phyloP scores from a whole-genome alignment of 2,329 filamentous ascomycete genomes.

The Metarhizium sp. region DNA sequence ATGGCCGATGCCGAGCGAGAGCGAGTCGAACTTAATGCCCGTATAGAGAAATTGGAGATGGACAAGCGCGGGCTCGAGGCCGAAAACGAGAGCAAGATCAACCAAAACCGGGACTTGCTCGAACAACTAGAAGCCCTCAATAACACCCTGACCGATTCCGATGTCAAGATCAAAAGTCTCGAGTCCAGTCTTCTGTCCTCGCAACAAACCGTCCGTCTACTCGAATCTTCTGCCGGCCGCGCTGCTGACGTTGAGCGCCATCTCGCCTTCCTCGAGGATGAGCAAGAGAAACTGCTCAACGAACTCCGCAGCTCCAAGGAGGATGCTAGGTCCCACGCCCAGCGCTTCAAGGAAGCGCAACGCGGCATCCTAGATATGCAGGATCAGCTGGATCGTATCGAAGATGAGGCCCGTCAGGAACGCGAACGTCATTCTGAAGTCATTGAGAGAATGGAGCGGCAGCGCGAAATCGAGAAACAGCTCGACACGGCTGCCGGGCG shows the following conservation, averaged over 20 bases:
- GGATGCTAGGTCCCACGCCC: slow-evolving; percentile 68
- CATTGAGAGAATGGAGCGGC: slow-evolving; percentile 72
- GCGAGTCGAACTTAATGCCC: slow-evolving; percentile 59
- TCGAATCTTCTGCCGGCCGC: slow-evolving; percentile 64
- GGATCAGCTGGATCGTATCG: slow-evolving; percentile 81
- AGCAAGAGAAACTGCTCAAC: slow-evolving; percentile 65
- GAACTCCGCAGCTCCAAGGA: slow-evolving; percentile 58
- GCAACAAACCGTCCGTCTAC: slow-evolving; percentile 63
- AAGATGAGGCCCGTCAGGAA: slow-evolving; percentile 73
- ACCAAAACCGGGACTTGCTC: slow-evolving; percentile 73
- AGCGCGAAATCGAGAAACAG: slow-evolving; percentile 73
- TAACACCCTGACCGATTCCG: slow-evolving; percentile 66
- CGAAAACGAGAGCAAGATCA: slow-evolving; percentile 66
- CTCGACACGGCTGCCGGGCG: slow-evolving; percentile 70
- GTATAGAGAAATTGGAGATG: slow-evolving; percentile 66
- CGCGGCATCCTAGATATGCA: slow-evolving; percentile 68
- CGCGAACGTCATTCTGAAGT: slow-evolving; percentile 73
- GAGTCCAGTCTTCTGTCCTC: slow-evolving; percentile 69
- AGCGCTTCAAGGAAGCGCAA: slow-evolving; percentile 81
- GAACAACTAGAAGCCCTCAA: slow-evolving; percentile 83
- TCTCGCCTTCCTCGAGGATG: slow-evolving; percentile 67
- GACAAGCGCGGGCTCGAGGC: slow-evolving; percentile 66
- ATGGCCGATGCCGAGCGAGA: slow-evolving; percentile 88
- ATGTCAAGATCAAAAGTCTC: slow-evolving; percentile 67
- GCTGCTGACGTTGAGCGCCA: slow-evolving; percentile 76